phyloP scores from a whole-genome alignment of 306 rosid genomes.

The Amphicarpaea edgeworthii region DNA sequence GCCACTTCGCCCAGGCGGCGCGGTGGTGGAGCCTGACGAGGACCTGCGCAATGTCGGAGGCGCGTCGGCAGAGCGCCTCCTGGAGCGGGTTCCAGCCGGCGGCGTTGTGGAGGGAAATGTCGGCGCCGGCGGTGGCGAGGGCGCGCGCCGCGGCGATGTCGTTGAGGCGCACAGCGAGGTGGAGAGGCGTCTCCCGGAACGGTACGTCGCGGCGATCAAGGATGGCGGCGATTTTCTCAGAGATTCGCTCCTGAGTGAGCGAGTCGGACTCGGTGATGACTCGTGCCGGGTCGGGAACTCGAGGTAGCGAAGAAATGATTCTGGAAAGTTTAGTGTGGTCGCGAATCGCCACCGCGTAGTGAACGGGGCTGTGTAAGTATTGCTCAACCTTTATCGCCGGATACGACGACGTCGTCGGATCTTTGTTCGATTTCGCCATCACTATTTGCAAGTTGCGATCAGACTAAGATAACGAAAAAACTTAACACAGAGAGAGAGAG shows the following conservation, averaged over 20 bases:
- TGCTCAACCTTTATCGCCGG: conserved; percentile 61
- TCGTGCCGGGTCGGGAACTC: conserved; percentile 69
- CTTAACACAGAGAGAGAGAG: neutral
- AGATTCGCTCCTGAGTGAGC: conserved; percentile 75
- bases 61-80: conserved; percentile 47
- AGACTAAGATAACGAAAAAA: neutral
- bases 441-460: neutral
- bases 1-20: conserved; percentile 63
- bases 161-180: conserved; percentile 81
- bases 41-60: conserved; percentile 23
- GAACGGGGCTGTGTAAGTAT: conserved; percentile 81
- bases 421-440: conserved; percentile 65
- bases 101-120: conserved; percentile 55
- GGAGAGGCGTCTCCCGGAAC: conserved; percentile 83
- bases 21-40: conserved; percentile 49
- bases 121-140: conserved; percentile 63
- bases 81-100: conserved; percentile 59
- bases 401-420: conserved; percentile 67
- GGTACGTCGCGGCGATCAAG: conserved; percentile 97
- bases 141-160: conserved; percentile 54
- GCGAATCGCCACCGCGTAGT: conserved; percentile 70
- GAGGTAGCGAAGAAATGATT: conserved; percentile 69
- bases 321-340: conserved; percentile 72
- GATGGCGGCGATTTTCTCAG: conserved; percentile 69
- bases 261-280: conserved; percentile 82